Evolutionary conservation across 1,284 basidiomycete species (phyloP), one percentile per base, ranked within the genome.

Genomic region (Pseudozyma hubeiensis): DNA sequence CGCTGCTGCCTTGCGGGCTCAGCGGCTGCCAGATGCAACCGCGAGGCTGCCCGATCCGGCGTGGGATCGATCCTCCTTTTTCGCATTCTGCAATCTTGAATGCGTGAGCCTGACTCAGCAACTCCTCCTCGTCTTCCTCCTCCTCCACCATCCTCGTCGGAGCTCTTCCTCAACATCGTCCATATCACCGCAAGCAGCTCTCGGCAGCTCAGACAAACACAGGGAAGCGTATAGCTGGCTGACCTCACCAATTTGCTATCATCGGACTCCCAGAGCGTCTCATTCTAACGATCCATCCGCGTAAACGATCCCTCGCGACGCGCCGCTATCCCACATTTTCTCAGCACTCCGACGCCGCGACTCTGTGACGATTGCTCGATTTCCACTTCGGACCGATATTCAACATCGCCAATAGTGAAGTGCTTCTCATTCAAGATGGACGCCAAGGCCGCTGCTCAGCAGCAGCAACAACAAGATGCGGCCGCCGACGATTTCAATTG

Each of bases 81-180:
- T 37, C 35, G 35, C 35, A 10, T 14, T 37, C 8, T 24, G 17
- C 7, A 44, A 44, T 7, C 17, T 7, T 19, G 19, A 34, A 58
- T 62, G 59, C 56, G 61, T 69, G 66, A 69, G 33, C 66, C 61
- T 69, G 66, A 69, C 66, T 69, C 66, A 69, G 66, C 66, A 69
- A 47, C 45, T 46, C 24, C n/a, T n/a, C 35, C 55, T 30, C 48
- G 44, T 31, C 45, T 30, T 50, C 35, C 48, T 39, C 52, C 41
- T 45, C 65, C 51, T 58, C 50, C 65, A 66, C 45, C 64, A 37
- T 48, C 54, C 31, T 49, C 24, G n/a, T 19, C 19, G 7, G 14
- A 8, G 9, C 40, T 17, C 16, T 31, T 31, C 24, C 16, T 30
- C 34, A 19, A 46, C 58, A 34, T 39, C 39, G 40, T 49, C 52